These are phyloP conservation scores for Lactuca sativa DNA, from an alignment of 129 eudicot genomes.

Conservation along the genomic window DNA sequence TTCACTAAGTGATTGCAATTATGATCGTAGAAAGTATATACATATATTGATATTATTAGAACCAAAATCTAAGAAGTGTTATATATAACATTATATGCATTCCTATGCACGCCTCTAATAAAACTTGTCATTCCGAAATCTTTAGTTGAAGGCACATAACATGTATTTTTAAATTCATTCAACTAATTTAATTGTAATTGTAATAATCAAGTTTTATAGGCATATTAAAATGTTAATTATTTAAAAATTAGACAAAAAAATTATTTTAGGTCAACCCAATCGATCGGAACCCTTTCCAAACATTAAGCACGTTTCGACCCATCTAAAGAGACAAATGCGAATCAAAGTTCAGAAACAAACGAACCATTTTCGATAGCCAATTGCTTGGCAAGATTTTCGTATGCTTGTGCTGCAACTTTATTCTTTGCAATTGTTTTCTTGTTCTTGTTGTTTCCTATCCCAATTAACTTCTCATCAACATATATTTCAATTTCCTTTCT, in stretches of 20 bases:
- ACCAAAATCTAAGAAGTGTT: too few species aligned
- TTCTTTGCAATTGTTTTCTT: constrained; percentile 48
- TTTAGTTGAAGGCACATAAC: not conserved
- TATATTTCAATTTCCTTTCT: constrained; percentile 34
- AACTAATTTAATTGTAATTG: too few species aligned
- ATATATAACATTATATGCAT: too few species aligned
- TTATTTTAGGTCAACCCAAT: too few species aligned
- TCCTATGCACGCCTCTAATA: too few species aligned
- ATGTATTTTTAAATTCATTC: too few species aligned
- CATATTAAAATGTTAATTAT: not conserved
- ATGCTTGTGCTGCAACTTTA: constrained; percentile 58
- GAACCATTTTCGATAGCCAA: not conserved
- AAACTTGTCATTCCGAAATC: too few species aligned
- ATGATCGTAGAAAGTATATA: too few species aligned
- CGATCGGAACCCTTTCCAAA: too few species aligned
- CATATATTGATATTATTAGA: too few species aligned
- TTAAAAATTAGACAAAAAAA: not conserved
- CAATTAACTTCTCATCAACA: constrained; percentile 32
- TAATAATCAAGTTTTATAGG: not conserved
- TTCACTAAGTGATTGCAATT: too few species aligned
- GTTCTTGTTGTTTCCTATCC: constrained; percentile 39
- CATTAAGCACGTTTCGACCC: too few species aligned
- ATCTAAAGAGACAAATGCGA: not conserved
- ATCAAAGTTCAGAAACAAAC: not conserved
- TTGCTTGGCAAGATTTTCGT: constrained; percentile 23